Percentiles rank a stretch among this genome's conserved stretches.
Conservation (phyloP, 2,329 filamentous ascomycete genomes). For the Sarocladium kiliense region DNA sequence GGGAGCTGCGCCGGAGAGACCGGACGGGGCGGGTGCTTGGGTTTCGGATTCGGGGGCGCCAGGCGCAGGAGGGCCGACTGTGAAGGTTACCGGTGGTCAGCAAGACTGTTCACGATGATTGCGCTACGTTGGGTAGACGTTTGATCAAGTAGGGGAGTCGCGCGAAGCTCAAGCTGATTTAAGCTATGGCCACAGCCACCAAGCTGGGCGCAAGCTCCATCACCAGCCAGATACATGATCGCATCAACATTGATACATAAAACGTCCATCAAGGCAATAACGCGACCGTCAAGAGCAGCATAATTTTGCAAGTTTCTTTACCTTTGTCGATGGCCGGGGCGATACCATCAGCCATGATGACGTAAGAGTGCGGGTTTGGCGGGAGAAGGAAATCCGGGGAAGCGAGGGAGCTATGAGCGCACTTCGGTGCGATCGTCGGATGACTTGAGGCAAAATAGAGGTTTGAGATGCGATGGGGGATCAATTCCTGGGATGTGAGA, state of each 20-base stretch:
- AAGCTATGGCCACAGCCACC: neutral
- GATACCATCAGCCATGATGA: slow-evolving; percentile 11
- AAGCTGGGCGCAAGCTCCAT: neutral
- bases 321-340: slow-evolving; percentile 10
- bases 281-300: neutral
- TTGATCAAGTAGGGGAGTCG: neutral
- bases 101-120: neutral
- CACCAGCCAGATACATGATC: neutral
- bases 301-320: neutral
- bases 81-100: neutral
- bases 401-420: neutral
- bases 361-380: slow-evolving; percentile 9
- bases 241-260: neutral
- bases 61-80: neutral
- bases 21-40: neutral
- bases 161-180: neutral
- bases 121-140: neutral
- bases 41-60: neutral
- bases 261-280: neutral
- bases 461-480: neutral
- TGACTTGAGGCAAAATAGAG: neutral
- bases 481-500: neutral
- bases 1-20: neutral
- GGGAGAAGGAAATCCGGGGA: neutral
- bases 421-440: neutral